These are phyloP conservation scores for Fusarium zealandicum DNA, from an alignment of 2,329 filamentous ascomycete species.

Conservation along the genomic window DNA sequence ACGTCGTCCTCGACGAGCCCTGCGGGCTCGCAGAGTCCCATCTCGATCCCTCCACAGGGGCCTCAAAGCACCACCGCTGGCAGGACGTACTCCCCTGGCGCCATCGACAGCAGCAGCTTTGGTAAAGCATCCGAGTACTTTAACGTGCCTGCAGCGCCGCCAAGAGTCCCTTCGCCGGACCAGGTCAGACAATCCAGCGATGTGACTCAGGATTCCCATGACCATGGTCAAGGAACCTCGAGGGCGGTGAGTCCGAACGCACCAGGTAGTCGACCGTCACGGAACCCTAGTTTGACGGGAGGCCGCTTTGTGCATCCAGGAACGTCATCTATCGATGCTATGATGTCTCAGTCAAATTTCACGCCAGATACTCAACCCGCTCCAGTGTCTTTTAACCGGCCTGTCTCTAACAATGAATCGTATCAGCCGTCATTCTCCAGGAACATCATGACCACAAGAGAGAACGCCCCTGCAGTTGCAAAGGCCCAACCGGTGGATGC, in stretches of 20 bases:
- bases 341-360: slow-evolving; percentile 34
- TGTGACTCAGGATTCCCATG: slow-evolving; percentile 24
- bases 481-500: slow-evolving; percentile 19
- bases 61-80: slow-evolving; percentile 4
- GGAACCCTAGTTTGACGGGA: slow-evolving; percentile 40
- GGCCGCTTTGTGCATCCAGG: slow-evolving; percentile 30
- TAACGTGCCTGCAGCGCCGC: slow-evolving; percentile 35
- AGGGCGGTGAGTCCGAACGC: slow-evolving; percentile 1
- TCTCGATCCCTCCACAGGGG: slow-evolving; percentile 10
- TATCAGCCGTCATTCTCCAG: slow-evolving; percentile 28
- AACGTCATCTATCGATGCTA: slow-evolving; percentile 39
- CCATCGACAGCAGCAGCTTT: slow-evolving; percentile 23
- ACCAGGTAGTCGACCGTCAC: slow-evolving; percentile 27
- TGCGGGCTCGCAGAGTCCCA: slow-evolving; percentile 13
- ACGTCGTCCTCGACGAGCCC: slow-evolving; percentile 24
- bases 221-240: slow-evolving; percentile 3
- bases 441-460: slow-evolving; percentile 29
- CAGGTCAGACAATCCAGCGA: slow-evolving; percentile 36
- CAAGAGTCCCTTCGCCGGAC: slow-evolving; percentile 29
- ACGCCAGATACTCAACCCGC: slow-evolving; percentile 1
- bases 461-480: slow-evolving; percentile 26
- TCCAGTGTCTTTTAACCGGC: slow-evolving; percentile 12
- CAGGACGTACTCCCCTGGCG: slow-evolving; percentile 1
- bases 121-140: slow-evolving; percentile 33
- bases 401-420: slow-evolving; percentile 16